Evolutionary conservation across 306 rosid genomes (phyloP).

Genomic region (Vicia sativa): DNA sequence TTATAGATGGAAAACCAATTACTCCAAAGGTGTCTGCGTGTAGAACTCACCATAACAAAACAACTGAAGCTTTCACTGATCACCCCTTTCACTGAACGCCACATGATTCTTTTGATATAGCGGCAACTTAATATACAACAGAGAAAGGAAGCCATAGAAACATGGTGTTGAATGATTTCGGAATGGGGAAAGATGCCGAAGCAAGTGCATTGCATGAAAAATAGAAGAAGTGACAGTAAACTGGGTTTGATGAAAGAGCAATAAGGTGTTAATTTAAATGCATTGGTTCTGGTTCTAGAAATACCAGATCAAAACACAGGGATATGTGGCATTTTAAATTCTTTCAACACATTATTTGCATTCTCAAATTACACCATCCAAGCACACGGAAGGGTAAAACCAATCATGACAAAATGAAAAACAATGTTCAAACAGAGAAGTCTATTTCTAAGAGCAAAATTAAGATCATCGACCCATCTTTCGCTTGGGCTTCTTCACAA

Average conservation of each 20-base stretch:
- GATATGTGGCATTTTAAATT: neutral
- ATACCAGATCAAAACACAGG: neutral
- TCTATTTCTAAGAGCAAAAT: constrained; percentile 30
- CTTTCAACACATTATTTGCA: constrained; percentile 2
- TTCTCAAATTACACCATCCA: constrained; percentile 1
- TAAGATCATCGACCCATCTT: constrained; percentile 50
- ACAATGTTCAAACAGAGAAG: constrained; percentile 23
- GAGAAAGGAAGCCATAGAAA: neutral
- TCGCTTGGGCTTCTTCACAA: constrained; percentile 68
- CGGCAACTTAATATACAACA: neutral
- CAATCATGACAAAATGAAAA: constrained; percentile 34
- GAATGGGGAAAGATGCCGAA: neutral
- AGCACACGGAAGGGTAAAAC: constrained; percentile 13
- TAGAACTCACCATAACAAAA: too few species aligned
- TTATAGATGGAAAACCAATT: too few species aligned
- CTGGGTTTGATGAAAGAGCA: neutral
- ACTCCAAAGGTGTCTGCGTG: neutral
- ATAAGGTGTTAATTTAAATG: neutral
- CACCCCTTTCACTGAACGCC: too few species aligned
- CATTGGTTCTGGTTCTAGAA: constrained; percentile 1
- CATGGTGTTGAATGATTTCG: neutral
- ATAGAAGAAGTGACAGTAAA: neutral
- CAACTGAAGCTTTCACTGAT: too few species aligned
- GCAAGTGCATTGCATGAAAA: neutral
- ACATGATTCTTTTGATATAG: neutral